Evolutionary conservation across 1,139 yeast species (phyloP), one percentile per base, ranked within the genome.

Genomic region (Geotrichum carabidarum): DNA sequence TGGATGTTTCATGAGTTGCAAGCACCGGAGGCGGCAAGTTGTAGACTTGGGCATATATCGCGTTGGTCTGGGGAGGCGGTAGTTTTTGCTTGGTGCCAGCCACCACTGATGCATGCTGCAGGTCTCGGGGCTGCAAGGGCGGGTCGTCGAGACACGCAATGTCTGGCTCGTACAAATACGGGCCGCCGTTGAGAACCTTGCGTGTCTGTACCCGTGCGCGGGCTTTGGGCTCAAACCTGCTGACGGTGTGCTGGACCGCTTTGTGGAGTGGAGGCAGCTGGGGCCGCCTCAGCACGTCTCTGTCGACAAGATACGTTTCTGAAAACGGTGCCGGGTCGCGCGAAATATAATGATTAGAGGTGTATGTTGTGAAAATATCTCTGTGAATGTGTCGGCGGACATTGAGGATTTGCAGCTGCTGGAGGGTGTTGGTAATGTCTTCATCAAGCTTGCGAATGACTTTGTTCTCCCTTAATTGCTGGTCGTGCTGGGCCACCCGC

Each of bases 331-430:
- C 56, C 18, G 59, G 50, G 30, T 55, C 56, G 11, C 50, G 51
- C 8, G 63, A 60, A 31, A 59, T 55, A 31, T 54, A 43, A 44
- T 59, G 60, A 46, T 61, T 58, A 4, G 61, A 54, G 8, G 60
- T 56, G 42, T 61, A 59, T 5, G 63, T 62, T 1, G 70, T 66
- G 59, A 67, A 67, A 30, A 67, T 63, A 40, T 67, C 70, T 15
- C 70, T 57, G 53, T 67, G 70, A 44, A 67, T 62, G 51, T 60
- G 63, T 56, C 64, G 63, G 14, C 68, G 58, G 12, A 64, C 48
- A 44, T 56, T 45, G 5, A 50, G 41, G 18, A 48, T 15, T 12
- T 41, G 41, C 1, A 34, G 18, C 18, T 48, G 44, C 27, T 27
- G 18, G n/a, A 50, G 41, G 42, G 47, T 45, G 36, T 40, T 38